Evolutionary conservation across 257 asterid genomes (phyloP).

Genomic region (Penstemon newberryi): DNA sequence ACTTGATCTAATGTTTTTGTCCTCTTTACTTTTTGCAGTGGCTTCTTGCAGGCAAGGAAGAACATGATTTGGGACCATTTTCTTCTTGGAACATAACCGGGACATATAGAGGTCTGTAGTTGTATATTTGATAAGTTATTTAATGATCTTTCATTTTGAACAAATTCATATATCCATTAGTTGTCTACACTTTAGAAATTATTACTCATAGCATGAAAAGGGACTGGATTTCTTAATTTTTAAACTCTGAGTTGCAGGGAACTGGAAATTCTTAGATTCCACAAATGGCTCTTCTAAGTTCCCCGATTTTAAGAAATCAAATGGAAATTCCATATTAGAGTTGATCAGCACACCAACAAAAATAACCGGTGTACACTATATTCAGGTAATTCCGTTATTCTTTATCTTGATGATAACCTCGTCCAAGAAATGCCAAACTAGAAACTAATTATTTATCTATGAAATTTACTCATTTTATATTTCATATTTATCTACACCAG

Average conservation of each 20-base stretch:
- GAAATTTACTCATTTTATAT: slow-evolving; percentile 20
- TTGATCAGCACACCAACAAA: slow-evolving; percentile 85
- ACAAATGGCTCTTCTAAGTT: slow-evolving; percentile 72
- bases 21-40: slow-evolving; percentile 59
- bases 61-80: slow-evolving; percentile 76
- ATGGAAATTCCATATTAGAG: slow-evolving; percentile 79
- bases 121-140: slow-evolving; percentile 24
- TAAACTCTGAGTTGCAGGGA: slow-evolving; percentile 50
- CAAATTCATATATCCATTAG: background rate
- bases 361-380: slow-evolving; percentile 95
- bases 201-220: background rate
- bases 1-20: slow-evolving; percentile 24
- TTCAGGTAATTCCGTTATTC: slow-evolving; percentile 65
- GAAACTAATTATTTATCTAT: background rate
- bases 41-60: slow-evolving; percentile 80
- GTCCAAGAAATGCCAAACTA: no score
- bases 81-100: slow-evolving; percentile 96
- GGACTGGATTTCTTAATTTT: slow-evolving; percentile 17
- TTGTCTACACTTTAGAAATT: background rate
- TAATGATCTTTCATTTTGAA: slow-evolving; percentile 17
- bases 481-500: slow-evolving; percentile 40
- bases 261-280: slow-evolving; percentile 79
- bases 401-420: background rate
- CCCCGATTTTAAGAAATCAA: slow-evolving; percentile 75
- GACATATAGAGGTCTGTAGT: slow-evolving; percentile 81